phyloP scores from a whole-genome alignment of 192 early-diverging fungal genomes.

The Coemansia sp. region DNA sequence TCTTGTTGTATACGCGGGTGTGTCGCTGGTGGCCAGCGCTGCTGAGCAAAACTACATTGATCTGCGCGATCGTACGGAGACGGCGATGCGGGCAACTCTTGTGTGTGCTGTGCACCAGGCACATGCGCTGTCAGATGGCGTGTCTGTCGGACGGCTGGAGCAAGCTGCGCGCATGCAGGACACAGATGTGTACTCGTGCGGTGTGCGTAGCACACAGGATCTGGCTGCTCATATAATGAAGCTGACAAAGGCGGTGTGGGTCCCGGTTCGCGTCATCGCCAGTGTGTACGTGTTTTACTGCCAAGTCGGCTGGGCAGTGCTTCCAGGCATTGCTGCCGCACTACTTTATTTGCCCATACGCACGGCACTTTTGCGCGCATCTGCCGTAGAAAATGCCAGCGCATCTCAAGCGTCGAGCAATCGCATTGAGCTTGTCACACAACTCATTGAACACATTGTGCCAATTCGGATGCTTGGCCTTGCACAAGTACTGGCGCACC shows the following conservation, averaged over 20 bases:
- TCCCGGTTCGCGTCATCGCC: slow-evolving; percentile 15
- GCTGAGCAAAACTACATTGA: slow-evolving; percentile 50
- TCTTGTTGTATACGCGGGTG: neutral
- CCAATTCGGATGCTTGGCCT: slow-evolving; percentile 36
- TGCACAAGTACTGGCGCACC: slow-evolving; percentile 2
- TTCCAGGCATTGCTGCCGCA: slow-evolving; percentile 15
- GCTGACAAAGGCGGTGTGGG: slow-evolving; percentile 19
- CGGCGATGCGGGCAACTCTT: slow-evolving; percentile 23
- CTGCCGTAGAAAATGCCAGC: neutral
- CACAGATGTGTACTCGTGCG: slow-evolving; percentile 33
- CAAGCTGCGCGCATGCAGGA: neutral
- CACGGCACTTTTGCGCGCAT: slow-evolving; percentile 4
- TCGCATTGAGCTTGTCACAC: slow-evolving; percentile 11
- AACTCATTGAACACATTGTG: slow-evolving; percentile 24
- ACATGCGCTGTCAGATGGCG: neutral
- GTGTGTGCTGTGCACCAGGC: slow-evolving; percentile 21
- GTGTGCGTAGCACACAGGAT: slow-evolving; percentile 8
- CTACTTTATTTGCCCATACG: slow-evolving; percentile 35
- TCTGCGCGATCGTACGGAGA: slow-evolving; percentile 17
- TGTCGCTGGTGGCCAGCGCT: slow-evolving; percentile 1
- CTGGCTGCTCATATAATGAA: slow-evolving; percentile 19
- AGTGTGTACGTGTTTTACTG: slow-evolving; percentile 36
- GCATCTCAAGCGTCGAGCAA: neutral
- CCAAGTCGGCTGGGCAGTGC: slow-evolving; percentile 39
- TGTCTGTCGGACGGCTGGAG: neutral